A percentile compares a stretch with the other conserved stretches of the same genome.
phyloP scores from a whole-genome alignment of 164 flowering plant species.

The Magnolia officinalis region DNA sequence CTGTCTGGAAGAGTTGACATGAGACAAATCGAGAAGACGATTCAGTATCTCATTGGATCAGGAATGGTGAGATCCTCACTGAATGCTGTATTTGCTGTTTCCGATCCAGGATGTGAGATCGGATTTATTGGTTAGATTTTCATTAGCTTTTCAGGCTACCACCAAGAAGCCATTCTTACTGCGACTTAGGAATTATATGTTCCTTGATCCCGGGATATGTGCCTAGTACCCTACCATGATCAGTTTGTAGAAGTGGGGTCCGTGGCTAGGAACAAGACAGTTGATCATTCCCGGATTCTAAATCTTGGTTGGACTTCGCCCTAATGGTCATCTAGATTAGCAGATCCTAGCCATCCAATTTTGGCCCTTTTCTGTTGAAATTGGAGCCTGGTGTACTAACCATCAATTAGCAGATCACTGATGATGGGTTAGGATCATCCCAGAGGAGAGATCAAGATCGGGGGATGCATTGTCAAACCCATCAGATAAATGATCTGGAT shows the following conservation, averaged over 20 bases:
- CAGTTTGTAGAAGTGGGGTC: too few species aligned
- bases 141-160: neutral
- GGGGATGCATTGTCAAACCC: neutral
- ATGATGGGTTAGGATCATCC: neutral
- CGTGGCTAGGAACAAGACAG: too few species aligned
- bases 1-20: constrained; percentile 66
- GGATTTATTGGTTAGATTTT: neutral
- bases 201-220: too few species aligned
- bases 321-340: too few species aligned
- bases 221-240: too few species aligned
- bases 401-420: neutral
- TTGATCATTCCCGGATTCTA: too few species aligned
- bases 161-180: too few species aligned
- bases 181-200: too few species aligned
- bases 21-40: constrained; percentile 69
- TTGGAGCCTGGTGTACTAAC: neutral
- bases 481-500: neutral
- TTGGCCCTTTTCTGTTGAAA: too few species aligned
- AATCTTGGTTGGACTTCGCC: too few species aligned
- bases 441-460: neutral
- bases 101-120: neutral
- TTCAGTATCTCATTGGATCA: constrained; percentile 68
- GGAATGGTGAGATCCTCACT: constrained; percentile 57
- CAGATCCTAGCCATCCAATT: too few species aligned
- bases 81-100: neutral